Conservation (phyloP, 352 stramenopile genomes). For the Pythium brachiatum region DNA sequence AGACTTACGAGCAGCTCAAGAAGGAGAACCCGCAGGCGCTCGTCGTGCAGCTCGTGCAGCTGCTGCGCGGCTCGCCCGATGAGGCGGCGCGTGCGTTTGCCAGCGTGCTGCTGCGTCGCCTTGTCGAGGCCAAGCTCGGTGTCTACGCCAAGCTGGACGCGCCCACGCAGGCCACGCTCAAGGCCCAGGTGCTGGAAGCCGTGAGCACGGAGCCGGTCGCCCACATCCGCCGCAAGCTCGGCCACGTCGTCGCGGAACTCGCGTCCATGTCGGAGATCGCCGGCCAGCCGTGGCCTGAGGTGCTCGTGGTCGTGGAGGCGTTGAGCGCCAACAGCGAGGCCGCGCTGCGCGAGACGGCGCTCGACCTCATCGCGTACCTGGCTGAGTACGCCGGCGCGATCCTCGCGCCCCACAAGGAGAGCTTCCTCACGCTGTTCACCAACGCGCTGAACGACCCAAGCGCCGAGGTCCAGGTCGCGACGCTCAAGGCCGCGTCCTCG, state of each 20-base stretch:
- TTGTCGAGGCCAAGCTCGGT: slow-evolving; percentile 66
- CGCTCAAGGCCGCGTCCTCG: slow-evolving; percentile 63
- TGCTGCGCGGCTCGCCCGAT: slow-evolving; percentile 55
- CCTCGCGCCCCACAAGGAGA: slow-evolving; percentile 73
- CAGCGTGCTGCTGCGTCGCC: slow-evolving; percentile 70
- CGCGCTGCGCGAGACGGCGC: slow-evolving; percentile 66
- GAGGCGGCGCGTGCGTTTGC: slow-evolving; percentile 69
- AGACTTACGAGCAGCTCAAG: slow-evolving; percentile 73
- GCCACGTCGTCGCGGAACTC: slow-evolving; percentile 73
- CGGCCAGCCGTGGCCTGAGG: slow-evolving; percentile 65
- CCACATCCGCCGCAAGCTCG: slow-evolving; percentile 81
- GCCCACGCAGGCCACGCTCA: slow-evolving; percentile 50
- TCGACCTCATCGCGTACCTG: slow-evolving; percentile 76
- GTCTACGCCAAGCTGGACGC: slow-evolving; percentile 66
- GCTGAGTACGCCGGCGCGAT: slow-evolving; percentile 65
- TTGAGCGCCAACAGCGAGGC: slow-evolving; percentile 58
- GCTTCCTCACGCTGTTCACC: slow-evolving; percentile 75
- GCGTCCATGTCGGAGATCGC: slow-evolving; percentile 51
- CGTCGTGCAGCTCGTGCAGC: slow-evolving; percentile 63
- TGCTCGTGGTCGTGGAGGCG: slow-evolving; percentile 58
- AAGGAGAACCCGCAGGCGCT: slow-evolving; percentile 58
- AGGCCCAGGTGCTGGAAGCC: slow-evolving; percentile 71
- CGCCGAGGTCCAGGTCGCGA: slow-evolving; percentile 64
- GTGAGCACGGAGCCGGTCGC: slow-evolving; percentile 60
- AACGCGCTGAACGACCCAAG: slow-evolving; percentile 66